These are phyloP conservation scores for Cornus controversa DNA, from an alignment of 148 eudicot species.

Conservation along the genomic window DNA sequence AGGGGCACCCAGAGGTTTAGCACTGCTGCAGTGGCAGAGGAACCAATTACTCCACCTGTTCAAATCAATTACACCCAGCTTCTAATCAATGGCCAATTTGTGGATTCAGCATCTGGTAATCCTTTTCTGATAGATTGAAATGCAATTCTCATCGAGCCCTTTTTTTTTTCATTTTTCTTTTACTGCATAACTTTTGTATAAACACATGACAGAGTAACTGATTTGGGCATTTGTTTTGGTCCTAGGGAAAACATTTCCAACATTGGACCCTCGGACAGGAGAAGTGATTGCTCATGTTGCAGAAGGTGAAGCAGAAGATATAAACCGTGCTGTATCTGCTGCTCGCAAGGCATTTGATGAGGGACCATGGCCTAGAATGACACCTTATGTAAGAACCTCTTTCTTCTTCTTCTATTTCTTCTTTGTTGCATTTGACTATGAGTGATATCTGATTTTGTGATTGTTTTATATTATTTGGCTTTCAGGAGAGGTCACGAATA, in stretches of 20 bases:
- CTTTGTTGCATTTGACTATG: not conserved
- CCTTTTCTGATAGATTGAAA: not conserved
- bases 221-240: not conserved
- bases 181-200: not conserved
- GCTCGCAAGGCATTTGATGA: constrained; percentile 97
- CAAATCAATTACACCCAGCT: constrained; percentile 71
- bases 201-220: not conserved
- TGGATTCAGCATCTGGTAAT: constrained; percentile 90
- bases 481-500: constrained; percentile 57
- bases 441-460: not conserved
- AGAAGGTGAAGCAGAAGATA: constrained; percentile 80
- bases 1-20: constrained; percentile 43
- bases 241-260: constrained; percentile 89
- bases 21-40: constrained; percentile 70
- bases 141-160: not conserved
- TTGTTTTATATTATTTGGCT: not conserved
- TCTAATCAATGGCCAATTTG: constrained; percentile 90
- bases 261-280: constrained; percentile 83
- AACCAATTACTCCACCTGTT: constrained; percentile 69
- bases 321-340: constrained; percentile 84
- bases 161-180: too few species aligned
- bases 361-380: constrained; percentile 99
- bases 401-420: not conserved
- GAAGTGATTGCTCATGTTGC: constrained; percentile 80
- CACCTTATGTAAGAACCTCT: constrained; percentile 62